phyloP scores from a whole-genome alignment of 495 filamentous ascomycete genomes.

The Lichenothelia convexa region DNA sequence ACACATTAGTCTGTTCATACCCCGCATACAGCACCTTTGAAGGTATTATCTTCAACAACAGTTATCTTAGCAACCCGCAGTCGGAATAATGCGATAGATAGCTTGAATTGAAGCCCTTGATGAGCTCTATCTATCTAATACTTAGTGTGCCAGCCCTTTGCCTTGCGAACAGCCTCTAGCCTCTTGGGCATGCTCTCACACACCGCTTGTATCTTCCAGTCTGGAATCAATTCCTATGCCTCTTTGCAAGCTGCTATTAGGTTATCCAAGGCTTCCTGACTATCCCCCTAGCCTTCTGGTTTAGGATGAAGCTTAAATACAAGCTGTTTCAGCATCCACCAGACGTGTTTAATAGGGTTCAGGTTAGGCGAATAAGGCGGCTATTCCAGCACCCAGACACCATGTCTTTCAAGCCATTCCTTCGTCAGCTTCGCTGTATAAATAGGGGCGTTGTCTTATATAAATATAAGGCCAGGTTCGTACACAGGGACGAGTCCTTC shows the following conservation, averaged over 20 bases:
- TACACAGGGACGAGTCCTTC: neutral
- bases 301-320: constrained; percentile 1
- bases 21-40: no score
- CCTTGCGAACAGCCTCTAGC: neutral
- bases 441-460: constrained; percentile 3
- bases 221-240: no score
- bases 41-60: no score
- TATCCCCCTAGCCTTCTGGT: neutral
- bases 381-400: constrained; percentile 1
- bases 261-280: no score
- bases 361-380: constrained; percentile 6
- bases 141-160: constrained; percentile 3
- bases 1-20: no score
- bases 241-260: no score
- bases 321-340: constrained; percentile 2
- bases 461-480: constrained; percentile 4
- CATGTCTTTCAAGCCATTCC: constrained; percentile 4
- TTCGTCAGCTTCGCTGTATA: neutral
- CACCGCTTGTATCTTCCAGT: no score
- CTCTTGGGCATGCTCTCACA: constrained; percentile 2
- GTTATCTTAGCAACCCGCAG: no score
- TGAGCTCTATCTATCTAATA: no score
- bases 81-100: no score
- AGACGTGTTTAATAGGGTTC: constrained; percentile 7
- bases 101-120: no score